These are phyloP conservation scores for Ascochyta clinopodiicola DNA, from an alignment of 2,329 filamentous ascomycete species.

Conservation along the genomic window DNA sequence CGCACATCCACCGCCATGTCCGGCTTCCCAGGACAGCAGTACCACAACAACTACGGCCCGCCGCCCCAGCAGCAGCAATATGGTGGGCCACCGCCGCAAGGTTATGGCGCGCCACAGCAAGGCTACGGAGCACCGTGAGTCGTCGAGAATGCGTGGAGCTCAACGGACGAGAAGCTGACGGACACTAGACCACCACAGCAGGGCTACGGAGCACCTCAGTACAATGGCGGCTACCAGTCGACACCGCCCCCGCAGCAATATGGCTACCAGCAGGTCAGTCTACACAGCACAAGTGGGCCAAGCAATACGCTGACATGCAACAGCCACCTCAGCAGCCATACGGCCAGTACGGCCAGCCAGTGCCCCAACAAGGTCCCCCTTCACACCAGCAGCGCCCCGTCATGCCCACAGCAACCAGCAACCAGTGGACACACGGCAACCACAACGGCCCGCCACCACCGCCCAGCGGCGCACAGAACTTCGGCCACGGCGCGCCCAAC, in stretches of 20 bases:
- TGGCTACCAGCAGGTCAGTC: constrained; percentile 51
- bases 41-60: constrained; percentile 49
- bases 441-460: constrained; percentile 69
- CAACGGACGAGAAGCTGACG: constrained; percentile 21
- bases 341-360: constrained; percentile 33
- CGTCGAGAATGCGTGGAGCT: not conserved
- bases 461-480: constrained; percentile 60
- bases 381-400: constrained; percentile 44
- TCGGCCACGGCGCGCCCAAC: constrained; percentile 75
- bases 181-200: constrained; percentile 38
- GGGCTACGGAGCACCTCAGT: constrained; percentile 51
- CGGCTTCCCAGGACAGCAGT: constrained; percentile 50
- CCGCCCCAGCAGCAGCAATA: constrained; percentile 40
- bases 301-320: constrained; percentile 30
- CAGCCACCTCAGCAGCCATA: constrained; percentile 44
- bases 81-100: constrained; percentile 31
- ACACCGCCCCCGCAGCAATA: constrained; percentile 53
- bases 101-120: constrained; percentile 26
- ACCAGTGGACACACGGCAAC: constrained; percentile 58
- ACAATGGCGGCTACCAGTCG: constrained; percentile 45
- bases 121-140: constrained; percentile 39
- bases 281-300: not conserved
- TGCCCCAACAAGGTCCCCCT: constrained; percentile 29
- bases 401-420: constrained; percentile 57
- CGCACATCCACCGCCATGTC: constrained; percentile 42